Conservation (phyloP, 257 asterid species). For the Striga asiatica region DNA sequence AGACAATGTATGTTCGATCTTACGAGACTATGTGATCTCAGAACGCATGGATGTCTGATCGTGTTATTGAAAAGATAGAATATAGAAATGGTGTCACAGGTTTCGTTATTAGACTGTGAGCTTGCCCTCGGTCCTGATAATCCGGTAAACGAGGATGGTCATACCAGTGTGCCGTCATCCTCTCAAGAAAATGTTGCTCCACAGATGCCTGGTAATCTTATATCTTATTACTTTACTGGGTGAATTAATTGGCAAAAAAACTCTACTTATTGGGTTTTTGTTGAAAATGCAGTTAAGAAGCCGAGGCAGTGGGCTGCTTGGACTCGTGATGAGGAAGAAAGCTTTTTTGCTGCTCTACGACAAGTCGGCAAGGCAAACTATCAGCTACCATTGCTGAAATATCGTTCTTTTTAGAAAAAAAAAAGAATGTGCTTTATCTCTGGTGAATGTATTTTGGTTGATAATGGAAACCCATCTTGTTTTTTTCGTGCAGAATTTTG, state of each 20-base stretch:
- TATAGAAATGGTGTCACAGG: slow-evolving; percentile 49
- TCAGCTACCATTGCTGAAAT: slow-evolving; percentile 13
- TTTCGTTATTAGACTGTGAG: slow-evolving; percentile 37
- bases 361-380: slow-evolving; percentile 91
- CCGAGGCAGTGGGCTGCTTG: slow-evolving; percentile 99
- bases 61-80: slow-evolving; percentile 20
- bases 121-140: slow-evolving; percentile 32
- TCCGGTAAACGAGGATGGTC: slow-evolving; percentile 39
- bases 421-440: background rate
- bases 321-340: slow-evolving; percentile 98
- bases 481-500: slow-evolving; percentile 61
- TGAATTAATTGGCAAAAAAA: slow-evolving; percentile 1
- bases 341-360: slow-evolving; percentile 84
- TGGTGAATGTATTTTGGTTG: slow-evolving; percentile 17
- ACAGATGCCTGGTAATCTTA: slow-evolving; percentile 43
- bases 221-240: slow-evolving; percentile 9
- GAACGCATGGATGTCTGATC: slow-evolving; percentile 19
- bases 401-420: slow-evolving; percentile 8
- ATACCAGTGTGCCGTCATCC: slow-evolving; percentile 30
- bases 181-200: slow-evolving; percentile 40
- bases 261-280: slow-evolving; percentile 11
- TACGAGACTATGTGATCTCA: slow-evolving; percentile 6
- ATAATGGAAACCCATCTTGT: slow-evolving; percentile 7
- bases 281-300: slow-evolving; percentile 43
- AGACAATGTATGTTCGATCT: background rate